Percentiles rank a stretch among this genome's conserved stretches.
Evolutionary conservation across 768 basidiomycete genomes (phyloP).

Genomic region (Russula emetica): DNA sequence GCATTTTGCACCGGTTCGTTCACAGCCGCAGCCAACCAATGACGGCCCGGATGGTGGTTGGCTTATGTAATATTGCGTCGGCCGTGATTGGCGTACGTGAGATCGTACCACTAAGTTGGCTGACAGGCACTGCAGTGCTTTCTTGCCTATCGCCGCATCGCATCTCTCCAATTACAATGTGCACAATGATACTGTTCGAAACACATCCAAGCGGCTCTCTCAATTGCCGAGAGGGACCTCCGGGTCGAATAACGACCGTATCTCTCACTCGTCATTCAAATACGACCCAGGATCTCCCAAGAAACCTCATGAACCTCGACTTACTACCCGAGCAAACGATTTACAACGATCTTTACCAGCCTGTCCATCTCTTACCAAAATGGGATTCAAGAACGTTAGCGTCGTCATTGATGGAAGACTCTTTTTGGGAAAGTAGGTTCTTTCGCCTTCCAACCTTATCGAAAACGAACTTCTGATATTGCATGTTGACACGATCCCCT

Average conservation of each 20-base stretch:
- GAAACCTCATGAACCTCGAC: not conserved
- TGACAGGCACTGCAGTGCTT: conserved; percentile 14
- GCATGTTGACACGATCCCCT: not conserved
- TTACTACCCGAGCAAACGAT: conserved; percentile 1
- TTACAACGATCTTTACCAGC: not conserved
- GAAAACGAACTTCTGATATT: not conserved
- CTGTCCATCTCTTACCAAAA: conserved; percentile 16
- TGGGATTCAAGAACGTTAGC: conserved; percentile 40
- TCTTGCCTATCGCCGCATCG: conserved; percentile 11
- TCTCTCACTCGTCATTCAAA: conserved; percentile 12
- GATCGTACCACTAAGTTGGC: not conserved
- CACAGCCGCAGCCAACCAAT: conserved; percentile 23
- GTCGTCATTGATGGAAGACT: conserved; percentile 60
- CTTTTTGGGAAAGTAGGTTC: conserved; percentile 72
- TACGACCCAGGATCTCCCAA: conserved; percentile 7
- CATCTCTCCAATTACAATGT: not conserved
- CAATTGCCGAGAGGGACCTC: conserved; percentile 14
- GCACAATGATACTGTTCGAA: not conserved
- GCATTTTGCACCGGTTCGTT: conserved; percentile 13
- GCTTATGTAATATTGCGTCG: conserved; percentile 5
- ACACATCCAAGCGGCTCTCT: conserved; percentile 4
- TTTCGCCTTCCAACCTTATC: conserved; percentile 12
- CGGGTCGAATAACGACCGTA: conserved; percentile 14
- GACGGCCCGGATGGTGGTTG: not conserved
- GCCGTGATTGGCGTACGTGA: conserved; percentile 15